phyloP scores from a whole-genome alignment of 495 filamentous ascomycete genomes.

The Xylaria flabelliformis region DNA sequence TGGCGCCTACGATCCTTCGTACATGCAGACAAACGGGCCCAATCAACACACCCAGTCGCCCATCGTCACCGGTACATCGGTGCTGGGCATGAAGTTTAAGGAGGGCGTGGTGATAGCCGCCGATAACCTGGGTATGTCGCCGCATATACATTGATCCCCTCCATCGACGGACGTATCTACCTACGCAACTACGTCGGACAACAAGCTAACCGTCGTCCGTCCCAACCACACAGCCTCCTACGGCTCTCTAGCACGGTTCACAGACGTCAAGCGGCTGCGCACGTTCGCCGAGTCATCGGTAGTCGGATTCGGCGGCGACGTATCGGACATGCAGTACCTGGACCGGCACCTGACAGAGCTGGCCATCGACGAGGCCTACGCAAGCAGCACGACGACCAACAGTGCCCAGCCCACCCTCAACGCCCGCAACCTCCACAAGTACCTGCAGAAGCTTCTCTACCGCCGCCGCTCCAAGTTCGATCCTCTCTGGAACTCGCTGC shows the following conservation, averaged over 20 bases:
- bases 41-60: conserved; percentile 88
- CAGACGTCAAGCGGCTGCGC: conserved; percentile 88
- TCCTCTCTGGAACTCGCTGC: conserved; percentile 93
- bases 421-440: conserved; percentile 94
- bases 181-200: conserved; percentile 13
- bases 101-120: conserved; percentile 95
- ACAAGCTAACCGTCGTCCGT: conserved; percentile 30
- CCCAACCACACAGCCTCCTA: conserved; percentile 75
- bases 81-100: conserved; percentile 91
- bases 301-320: conserved; percentile 90
- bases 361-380: conserved; percentile 88
- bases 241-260: conserved; percentile 95
- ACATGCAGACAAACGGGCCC: conserved; percentile 71
- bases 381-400: conserved; percentile 45
- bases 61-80: conserved; percentile 94
- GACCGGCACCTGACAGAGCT: conserved; percentile 87
- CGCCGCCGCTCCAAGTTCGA: conserved; percentile 92
- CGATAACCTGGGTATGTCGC: conserved; percentile 83
- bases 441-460: conserved; percentile 93
- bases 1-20: conserved; percentile 86
- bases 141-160: neutral
- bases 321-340: conserved; percentile 98
- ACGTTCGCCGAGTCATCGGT: conserved; percentile 79
- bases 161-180: neutral
- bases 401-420: conserved; percentile 63